Conservation (phyloP, 768 basidiomycete genomes). For the Pisolithus marmoratus region DNA sequence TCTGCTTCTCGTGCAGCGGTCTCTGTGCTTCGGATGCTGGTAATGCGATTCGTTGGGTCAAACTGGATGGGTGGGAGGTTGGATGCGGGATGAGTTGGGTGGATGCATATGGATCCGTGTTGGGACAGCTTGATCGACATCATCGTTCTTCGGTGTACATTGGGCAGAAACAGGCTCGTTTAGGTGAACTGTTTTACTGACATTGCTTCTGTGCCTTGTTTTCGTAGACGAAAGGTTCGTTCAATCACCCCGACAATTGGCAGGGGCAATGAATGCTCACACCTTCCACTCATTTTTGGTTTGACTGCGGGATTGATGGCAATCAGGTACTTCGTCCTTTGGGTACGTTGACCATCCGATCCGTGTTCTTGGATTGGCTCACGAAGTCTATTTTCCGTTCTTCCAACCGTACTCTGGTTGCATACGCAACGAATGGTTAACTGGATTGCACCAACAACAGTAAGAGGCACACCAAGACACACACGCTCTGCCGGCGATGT, state of each 20-base stretch:
- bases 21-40: slow-evolving; percentile 3
- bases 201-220: slow-evolving; percentile 9
- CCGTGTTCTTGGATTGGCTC: neutral
- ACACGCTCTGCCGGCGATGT: slow-evolving; percentile 97
- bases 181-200: slow-evolving; percentile 7
- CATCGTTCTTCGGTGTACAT: neutral
- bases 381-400: neutral
- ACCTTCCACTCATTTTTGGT: neutral
- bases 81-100: slow-evolving; percentile 34
- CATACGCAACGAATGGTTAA: neutral
- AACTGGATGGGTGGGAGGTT: slow-evolving; percentile 20
- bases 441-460: slow-evolving; percentile 32
- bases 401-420: neutral
- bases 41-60: slow-evolving; percentile 2
- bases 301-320: neutral
- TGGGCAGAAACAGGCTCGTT: neutral
- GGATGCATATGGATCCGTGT: slow-evolving; percentile 15
- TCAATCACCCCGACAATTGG: neutral
- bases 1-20: slow-evolving; percentile 8
- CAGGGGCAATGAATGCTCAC: slow-evolving; percentile 11
- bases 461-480: slow-evolving; percentile 96
- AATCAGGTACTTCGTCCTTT: slow-evolving; percentile 90
- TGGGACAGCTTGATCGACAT: too few relatives aligned
- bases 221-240: slow-evolving; percentile 80
- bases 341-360: slow-evolving; percentile 51